Conservation (phyloP, 306 rosid genomes). For the Ceratonia siliqua region DNA sequence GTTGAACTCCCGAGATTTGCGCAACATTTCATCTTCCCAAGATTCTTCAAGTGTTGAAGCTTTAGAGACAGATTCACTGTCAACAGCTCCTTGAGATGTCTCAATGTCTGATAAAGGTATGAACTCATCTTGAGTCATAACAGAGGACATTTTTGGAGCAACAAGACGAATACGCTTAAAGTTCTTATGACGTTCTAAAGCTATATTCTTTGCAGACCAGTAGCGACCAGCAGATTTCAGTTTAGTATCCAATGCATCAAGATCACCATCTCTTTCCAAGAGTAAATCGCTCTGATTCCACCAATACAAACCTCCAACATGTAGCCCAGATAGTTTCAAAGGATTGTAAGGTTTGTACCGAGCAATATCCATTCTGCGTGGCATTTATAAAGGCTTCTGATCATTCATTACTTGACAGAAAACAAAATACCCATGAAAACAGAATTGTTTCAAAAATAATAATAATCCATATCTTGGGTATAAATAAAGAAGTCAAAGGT, state of each 20-base stretch:
- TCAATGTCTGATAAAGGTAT: conserved; percentile 62
- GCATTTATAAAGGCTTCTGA: conserved; percentile 21
- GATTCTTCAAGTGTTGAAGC: conserved; percentile 71
- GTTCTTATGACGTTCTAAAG: conserved; percentile 79
- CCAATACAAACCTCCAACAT: conserved; percentile 46
- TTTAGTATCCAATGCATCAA: conserved; percentile 69
- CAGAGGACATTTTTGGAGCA: conserved; percentile 47
- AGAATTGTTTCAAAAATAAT: not conserved
- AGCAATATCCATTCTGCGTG: conserved; percentile 92
- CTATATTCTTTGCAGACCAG: conserved; percentile 88
- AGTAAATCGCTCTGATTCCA: conserved; percentile 49
- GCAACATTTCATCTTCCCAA: conserved; percentile 89
- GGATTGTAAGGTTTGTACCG: conserved; percentile 62
- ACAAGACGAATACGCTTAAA: conserved; percentile 69
- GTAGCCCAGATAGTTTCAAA: conserved; percentile 42
- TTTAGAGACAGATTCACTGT: conserved; percentile 34
- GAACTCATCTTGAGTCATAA: conserved; percentile 54
- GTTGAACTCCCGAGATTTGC: conserved; percentile 84
- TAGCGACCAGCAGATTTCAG: conserved; percentile 80
- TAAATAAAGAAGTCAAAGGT: conserved; percentile 13
- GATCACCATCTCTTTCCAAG: conserved; percentile 73
- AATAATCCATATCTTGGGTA: not conserved
- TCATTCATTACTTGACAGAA: conserved; percentile 21
- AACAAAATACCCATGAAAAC: not conserved
- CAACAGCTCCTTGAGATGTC: conserved; percentile 45